phyloP scores from a whole-genome alignment of 169 alveolate species.

The Plasmodium gaboni region DNA sequence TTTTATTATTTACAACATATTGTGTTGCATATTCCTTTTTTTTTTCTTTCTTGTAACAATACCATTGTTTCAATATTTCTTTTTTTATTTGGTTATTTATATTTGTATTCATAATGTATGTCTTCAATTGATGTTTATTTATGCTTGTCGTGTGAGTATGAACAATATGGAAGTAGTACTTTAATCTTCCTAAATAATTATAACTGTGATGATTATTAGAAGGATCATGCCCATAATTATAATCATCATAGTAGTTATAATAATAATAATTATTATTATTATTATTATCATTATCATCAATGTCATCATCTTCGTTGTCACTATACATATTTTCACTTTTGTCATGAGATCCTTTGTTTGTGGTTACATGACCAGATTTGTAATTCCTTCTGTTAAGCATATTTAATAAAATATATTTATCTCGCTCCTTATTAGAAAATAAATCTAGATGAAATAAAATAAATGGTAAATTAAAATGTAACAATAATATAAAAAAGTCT shows the following conservation, averaged over 20 bases:
- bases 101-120: conserved; percentile 35
- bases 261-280: background rate
- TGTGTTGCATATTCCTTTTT: background rate
- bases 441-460: conserved; percentile 58
- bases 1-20: background rate
- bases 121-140: conserved; percentile 21
- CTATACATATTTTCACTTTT: too few species aligned
- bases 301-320: too few species aligned
- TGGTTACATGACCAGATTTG: too few species aligned
- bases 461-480: conserved; percentile 65
- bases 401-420: conserved; percentile 35
- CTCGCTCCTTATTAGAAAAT: conserved; percentile 28
- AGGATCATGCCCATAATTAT: background rate
- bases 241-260: background rate
- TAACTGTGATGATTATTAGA: background rate
- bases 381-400: background rate
- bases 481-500: conserved; percentile 32
- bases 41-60: conserved; percentile 12
- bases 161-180: conserved; percentile 19
- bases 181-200: background rate
- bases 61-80: conserved; percentile 46
- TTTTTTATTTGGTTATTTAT: conserved; percentile 7
- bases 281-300: too few species aligned
- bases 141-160: conserved; percentile 21
- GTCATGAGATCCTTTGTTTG: too few species aligned